These are phyloP conservation scores for Excoecaria cochinchinensis DNA, from an alignment of 345 rosid species.

Conservation along the genomic window DNA sequence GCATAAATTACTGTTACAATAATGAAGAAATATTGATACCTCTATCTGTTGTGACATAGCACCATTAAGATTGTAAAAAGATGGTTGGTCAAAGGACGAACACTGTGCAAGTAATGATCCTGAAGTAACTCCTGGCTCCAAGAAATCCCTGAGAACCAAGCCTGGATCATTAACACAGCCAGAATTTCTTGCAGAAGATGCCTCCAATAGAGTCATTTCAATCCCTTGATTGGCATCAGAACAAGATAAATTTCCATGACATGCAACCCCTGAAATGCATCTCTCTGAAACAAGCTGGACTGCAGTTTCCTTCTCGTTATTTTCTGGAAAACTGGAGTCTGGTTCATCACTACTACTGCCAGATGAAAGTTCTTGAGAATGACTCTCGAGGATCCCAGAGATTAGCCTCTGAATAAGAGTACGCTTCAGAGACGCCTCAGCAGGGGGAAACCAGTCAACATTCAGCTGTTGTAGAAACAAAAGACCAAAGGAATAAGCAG, in stretches of 20 bases:
- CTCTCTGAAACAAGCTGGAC: slow-evolving; percentile 42
- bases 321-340: slow-evolving; percentile 41
- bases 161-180: slow-evolving; percentile 60
- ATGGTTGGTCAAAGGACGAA: slow-evolving; percentile 58
- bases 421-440: slow-evolving; percentile 92
- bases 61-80: slow-evolving; percentile 56
- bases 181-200: slow-evolving; percentile 58
- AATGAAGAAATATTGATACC: slow-evolving; percentile 47
- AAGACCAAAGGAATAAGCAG: slow-evolving; percentile 13
- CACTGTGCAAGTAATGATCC: slow-evolving; percentile 66
- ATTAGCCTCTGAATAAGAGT: slow-evolving; percentile 74
- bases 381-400: slow-evolving; percentile 63
- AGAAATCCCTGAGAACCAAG: slow-evolving; percentile 74
- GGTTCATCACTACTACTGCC: slow-evolving; percentile 36
- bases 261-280: slow-evolving; percentile 40
- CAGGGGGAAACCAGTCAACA: slow-evolving; percentile 81
- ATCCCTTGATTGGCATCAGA: slow-evolving; percentile 52
- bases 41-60: slow-evolving; percentile 46
- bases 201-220: slow-evolving; percentile 65
- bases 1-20: slow-evolving; percentile 10
- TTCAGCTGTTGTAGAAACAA: slow-evolving; percentile 55
- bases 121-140: slow-evolving; percentile 63
- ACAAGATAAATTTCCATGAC: slow-evolving; percentile 45
- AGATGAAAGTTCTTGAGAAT: slow-evolving; percentile 39
- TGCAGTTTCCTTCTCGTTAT: slow-evolving; percentile 37